Evolutionary conservation across 306 rosid species (phyloP).

Genomic region (Boehmeria nivea): DNA sequence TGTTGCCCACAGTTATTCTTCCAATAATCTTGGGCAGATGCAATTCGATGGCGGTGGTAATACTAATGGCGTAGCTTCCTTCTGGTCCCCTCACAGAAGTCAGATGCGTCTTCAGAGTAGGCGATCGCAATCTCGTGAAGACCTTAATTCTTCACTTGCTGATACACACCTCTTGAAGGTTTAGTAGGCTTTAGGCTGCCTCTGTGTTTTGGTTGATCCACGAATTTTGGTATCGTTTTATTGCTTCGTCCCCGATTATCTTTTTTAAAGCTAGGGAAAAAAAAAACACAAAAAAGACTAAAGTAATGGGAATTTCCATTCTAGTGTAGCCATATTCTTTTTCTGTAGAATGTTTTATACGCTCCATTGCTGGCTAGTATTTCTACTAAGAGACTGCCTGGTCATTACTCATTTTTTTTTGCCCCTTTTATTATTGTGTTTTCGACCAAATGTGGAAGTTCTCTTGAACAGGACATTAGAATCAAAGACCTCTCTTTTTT

Average conservation of each 20-base stretch:
- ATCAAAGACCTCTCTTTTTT: too few relatives aligned
- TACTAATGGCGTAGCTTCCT: conserved; percentile 44
- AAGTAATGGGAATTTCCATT: conserved; percentile 7
- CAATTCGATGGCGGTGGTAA: conserved; percentile 55
- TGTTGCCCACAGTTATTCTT: conserved; percentile 77
- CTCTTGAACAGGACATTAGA: too few relatives aligned
- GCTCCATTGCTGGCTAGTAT: conserved; percentile 24
- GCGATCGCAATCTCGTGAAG: conserved; percentile 97
- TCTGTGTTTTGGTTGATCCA: conserved; percentile 8
- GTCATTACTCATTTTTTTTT: not conserved
- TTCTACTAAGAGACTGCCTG: conserved; percentile 7
- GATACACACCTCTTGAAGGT: conserved; percentile 74
- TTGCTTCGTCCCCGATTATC: not conserved
- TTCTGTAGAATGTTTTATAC: conserved; percentile 22
- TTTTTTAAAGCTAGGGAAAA: conserved; percentile 9
- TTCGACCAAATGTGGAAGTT: too few relatives aligned
- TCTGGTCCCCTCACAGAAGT: conserved; percentile 77
- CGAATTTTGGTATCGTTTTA: conserved; percentile 41
- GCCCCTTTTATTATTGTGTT: too few relatives aligned
- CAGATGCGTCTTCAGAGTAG: conserved; percentile 94
- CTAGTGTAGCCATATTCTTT: conserved; percentile 28
- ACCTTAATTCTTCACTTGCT: conserved; percentile 63
- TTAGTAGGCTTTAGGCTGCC: conserved; percentile 23
- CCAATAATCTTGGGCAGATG: conserved; percentile 79
- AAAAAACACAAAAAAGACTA: conserved; percentile 1